Percentiles rank a stretch among this genome's conserved stretches.
Conservation (phyloP, 225 moss, liverwort and hornwort genomes). For the Physcomitrellopsis africana region DNA sequence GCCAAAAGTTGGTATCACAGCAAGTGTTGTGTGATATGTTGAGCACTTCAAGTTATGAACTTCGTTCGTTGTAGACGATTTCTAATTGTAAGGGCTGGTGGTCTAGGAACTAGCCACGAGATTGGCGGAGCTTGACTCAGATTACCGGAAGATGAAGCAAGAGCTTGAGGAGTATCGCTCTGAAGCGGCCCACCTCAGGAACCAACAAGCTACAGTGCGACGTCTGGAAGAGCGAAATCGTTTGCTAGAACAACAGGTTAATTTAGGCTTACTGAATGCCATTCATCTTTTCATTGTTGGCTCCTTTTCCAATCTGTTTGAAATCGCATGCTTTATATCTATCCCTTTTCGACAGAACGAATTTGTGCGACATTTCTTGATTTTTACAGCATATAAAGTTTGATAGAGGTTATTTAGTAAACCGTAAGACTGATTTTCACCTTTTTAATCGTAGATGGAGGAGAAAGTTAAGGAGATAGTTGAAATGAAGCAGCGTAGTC, state of each 20-base stretch:
- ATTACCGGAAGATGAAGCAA: constrained; percentile 90
- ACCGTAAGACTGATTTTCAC: neutral
- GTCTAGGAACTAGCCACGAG: constrained; percentile 74
- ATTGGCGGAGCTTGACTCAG: constrained; percentile 75
- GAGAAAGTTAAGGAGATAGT: constrained; percentile 99
- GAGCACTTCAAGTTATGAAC: constrained; percentile 13
- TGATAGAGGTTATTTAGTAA: neutral
- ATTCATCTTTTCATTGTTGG: neutral
- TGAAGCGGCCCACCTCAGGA: constrained; percentile 86
- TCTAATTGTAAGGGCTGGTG: constrained; percentile 28
- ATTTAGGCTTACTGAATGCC: constrained; percentile 13
- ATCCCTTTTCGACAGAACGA: neutral
- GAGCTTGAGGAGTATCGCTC: constrained; percentile 91
- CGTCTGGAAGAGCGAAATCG: constrained; percentile 93
- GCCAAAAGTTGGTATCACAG: neutral
- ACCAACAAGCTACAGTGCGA: constrained; percentile 94
- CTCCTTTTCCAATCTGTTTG: neutral
- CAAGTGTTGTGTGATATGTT: neutral
- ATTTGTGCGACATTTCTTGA: neutral
- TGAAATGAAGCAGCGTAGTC: constrained; percentile 90
- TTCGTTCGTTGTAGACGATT: neutral
- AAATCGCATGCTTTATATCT: neutral
- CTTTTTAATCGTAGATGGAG: constrained; percentile 71
- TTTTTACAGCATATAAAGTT: neutral
- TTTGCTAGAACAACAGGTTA: constrained; percentile 94